These are phyloP conservation scores for Vickermania ingenoplastis DNA, from an alignment of 208 protist species.

Conservation along the genomic window DNA sequence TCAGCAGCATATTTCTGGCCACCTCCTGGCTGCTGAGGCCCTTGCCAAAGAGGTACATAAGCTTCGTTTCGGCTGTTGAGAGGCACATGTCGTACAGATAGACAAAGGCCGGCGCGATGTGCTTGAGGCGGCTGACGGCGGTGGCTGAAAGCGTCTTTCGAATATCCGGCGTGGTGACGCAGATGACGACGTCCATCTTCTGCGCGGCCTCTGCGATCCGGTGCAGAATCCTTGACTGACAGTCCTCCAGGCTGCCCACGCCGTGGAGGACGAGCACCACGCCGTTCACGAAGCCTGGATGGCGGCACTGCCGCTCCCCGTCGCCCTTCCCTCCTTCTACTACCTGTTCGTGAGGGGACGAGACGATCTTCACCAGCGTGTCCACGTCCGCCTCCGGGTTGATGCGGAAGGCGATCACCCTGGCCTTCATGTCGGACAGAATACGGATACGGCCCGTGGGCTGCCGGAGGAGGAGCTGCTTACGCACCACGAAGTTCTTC, in stretches of 20 bases:
- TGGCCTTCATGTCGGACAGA: slow-evolving; percentile 34
- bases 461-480: slow-evolving; percentile 41
- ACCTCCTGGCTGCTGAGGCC: slow-evolving; percentile 25
- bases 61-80: slow-evolving; percentile 48
- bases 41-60: slow-evolving; percentile 77
- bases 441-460: slow-evolving; percentile 34
- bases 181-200: slow-evolving; percentile 20
- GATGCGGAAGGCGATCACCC: slow-evolving; percentile 32
- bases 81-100: slow-evolving; percentile 50
- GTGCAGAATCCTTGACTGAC: slow-evolving; percentile 17
- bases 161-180: slow-evolving; percentile 26
- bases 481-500: slow-evolving; percentile 34
- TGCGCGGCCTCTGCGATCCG: slow-evolving; percentile 19
- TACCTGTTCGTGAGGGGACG: neutral
- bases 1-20: slow-evolving; percentile 24
- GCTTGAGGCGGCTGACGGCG: slow-evolving; percentile 25
- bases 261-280: slow-evolving; percentile 45
- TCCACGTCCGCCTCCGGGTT: slow-evolving; percentile 40
- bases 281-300: slow-evolving; percentile 23
- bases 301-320: neutral
- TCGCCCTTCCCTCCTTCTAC: neutral
- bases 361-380: slow-evolving; percentile 24
- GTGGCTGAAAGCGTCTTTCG: slow-evolving; percentile 22
- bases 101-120: slow-evolving; percentile 22
- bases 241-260: slow-evolving; percentile 21